Percentiles rank a stretch among this genome's conserved stretches.
Conservation (phyloP, 108 stramenopile species). For the Craspedostauros australis region DNA sequence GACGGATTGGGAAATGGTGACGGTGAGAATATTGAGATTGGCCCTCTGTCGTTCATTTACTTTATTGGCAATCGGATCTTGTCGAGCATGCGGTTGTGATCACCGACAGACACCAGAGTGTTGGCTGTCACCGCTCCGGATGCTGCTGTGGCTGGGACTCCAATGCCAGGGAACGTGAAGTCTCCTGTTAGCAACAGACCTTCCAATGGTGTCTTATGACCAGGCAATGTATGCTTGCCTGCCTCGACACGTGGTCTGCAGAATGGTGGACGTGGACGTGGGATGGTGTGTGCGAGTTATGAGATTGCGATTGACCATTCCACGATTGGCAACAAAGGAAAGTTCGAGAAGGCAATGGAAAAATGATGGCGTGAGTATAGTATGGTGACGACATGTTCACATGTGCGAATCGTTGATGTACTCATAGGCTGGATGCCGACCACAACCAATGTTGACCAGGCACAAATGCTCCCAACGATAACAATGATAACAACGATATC, state of each 20-base stretch:
- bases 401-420: no score
- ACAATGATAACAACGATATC: no score
- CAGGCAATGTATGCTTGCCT: slow-evolving; percentile 54
- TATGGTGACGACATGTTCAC: no score
- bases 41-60: slow-evolving; percentile 2
- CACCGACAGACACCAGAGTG: slow-evolving; percentile 30
- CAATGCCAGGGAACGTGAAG: slow-evolving; percentile 78
- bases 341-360: no score
- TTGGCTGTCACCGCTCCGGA: slow-evolving; percentile 68
- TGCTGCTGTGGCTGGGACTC: slow-evolving; percentile 81
- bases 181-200: slow-evolving; percentile 49
- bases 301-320: not conserved
- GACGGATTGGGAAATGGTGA: no score
- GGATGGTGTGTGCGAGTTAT: not conserved
- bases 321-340: no score
- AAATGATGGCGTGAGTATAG: no score
- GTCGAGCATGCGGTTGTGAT: slow-evolving; percentile 50
- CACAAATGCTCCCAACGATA: not conserved
- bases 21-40: no score
- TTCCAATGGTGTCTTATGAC: slow-evolving; percentile 49
- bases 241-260: slow-evolving; percentile 44
- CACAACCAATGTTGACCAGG: not conserved
- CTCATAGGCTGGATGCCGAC: no score
- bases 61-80: slow-evolving; percentile 50
- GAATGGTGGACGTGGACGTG: not conserved